These are phyloP conservation scores for Boletus reticulatus DNA, from an alignment of 768 basidiomycete species.

Conservation along the genomic window DNA sequence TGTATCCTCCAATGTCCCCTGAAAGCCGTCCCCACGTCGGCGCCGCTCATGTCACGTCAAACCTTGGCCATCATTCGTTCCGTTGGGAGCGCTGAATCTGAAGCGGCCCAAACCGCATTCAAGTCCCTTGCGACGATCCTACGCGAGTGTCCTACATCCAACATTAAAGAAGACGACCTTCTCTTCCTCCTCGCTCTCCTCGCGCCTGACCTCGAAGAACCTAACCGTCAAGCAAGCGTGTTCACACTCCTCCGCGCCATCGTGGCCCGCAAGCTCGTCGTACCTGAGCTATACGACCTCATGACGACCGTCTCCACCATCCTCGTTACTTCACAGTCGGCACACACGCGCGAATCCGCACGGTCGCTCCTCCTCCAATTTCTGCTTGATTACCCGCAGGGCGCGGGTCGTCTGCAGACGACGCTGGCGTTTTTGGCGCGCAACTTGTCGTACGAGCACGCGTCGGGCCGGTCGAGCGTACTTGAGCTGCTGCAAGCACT, in stretches of 20 bases:
- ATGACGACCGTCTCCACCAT: conserved; percentile 93
- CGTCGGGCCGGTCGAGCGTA: conserved; percentile 90
- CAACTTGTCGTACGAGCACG: conserved; percentile 87
- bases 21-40: conserved; percentile 65
- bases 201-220: conserved; percentile 88
- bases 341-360: conserved; percentile 88
- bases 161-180: conserved; percentile 88
- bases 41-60: conserved; percentile 82
- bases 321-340: conserved; percentile 91
- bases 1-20: conserved; percentile 84
- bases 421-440: conserved; percentile 91
- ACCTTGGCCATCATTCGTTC: conserved; percentile 80
- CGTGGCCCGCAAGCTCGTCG: conserved; percentile 86
- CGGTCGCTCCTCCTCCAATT: conserved; percentile 89
- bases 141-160: conserved; percentile 81
- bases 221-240: conserved; percentile 76
- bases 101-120: conserved; percentile 84
- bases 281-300: conserved; percentile 94
- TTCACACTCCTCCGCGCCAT: conserved; percentile 91
- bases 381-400: conserved; percentile 95
- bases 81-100: conserved; percentile 84
- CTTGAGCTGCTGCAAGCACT: conserved; percentile 89
- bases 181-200: conserved; percentile 84
- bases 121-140: conserved; percentile 83
- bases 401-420: conserved; percentile 81